Conservation (phyloP, 2,329 filamentous ascomycete species). For the Harringtonia lauricola region DNA sequence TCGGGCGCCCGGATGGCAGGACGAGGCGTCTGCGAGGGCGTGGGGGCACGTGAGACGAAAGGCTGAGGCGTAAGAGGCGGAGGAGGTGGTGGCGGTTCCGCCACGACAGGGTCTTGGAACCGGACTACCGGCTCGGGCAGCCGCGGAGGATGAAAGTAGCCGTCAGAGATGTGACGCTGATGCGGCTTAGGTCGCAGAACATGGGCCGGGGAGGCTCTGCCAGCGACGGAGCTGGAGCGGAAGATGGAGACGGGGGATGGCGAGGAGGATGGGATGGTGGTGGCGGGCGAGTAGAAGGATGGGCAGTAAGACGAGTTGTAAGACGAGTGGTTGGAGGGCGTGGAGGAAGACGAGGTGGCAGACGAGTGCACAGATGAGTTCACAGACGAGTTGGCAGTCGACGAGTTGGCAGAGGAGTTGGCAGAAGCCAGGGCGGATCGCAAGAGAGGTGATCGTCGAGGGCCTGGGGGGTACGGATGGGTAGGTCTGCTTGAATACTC, state of each 20-base stretch:
- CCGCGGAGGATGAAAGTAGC: slow-evolving; percentile 1
- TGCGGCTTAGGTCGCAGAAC: slow-evolving; percentile 4
- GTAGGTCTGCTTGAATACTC: slow-evolving; percentile 37
- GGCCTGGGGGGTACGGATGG: slow-evolving; percentile 19
- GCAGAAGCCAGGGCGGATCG: slow-evolving; percentile 26
- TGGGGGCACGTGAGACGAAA: neutral
- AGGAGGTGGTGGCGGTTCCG: slow-evolving; percentile 10
- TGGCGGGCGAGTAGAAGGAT: neutral
- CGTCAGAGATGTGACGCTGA: slow-evolving; percentile 7
- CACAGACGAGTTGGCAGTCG: neutral
- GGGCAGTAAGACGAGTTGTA: too few species aligned
- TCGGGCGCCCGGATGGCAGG: slow-evolving; percentile 9
- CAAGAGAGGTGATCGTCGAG: slow-evolving; percentile 27
- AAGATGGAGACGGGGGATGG: slow-evolving; percentile 5
- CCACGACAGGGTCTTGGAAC: slow-evolving; percentile 28
- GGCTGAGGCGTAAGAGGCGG: neutral
- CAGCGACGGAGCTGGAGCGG: slow-evolving; percentile 5
- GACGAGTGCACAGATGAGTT: too few species aligned
- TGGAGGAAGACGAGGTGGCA: slow-evolving; percentile 8
- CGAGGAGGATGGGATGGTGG: neutral
- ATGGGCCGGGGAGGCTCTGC: slow-evolving; percentile 1
- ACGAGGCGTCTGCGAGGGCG: slow-evolving; percentile 2
- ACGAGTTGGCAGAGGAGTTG: slow-evolving; percentile 10
- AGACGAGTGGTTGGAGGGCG: neutral
- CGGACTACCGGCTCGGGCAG: slow-evolving; percentile 30